A percentile compares a stretch with the other conserved stretches of the same genome.
These are phyloP conservation scores for Xylaria curta DNA, from an alignment of 495 filamentous ascomycete species.

Conservation along the genomic window DNA sequence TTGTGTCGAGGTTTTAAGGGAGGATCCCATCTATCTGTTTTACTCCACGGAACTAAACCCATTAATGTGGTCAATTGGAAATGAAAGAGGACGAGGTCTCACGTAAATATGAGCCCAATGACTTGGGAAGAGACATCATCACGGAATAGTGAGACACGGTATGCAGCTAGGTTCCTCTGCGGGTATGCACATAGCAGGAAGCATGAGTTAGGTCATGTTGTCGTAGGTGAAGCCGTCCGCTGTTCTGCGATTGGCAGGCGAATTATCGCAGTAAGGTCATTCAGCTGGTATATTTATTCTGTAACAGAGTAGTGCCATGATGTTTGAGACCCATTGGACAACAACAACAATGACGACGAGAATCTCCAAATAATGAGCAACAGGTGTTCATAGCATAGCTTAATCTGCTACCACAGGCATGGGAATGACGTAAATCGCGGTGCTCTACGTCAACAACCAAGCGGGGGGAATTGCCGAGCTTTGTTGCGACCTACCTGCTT, in stretches of 20 bases:
- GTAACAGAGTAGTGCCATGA: too few species aligned
- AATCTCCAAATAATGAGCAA: too few species aligned
- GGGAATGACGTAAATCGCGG: neutral
- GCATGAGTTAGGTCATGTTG: neutral
- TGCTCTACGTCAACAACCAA: neutral
- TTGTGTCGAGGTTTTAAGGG: neutral
- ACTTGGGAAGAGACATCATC: constrained; percentile 10
- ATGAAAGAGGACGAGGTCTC: neutral
- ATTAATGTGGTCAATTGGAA: neutral
- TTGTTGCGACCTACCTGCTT: neutral
- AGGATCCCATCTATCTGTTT: neutral
- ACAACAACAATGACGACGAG: too few species aligned
- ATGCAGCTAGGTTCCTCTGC: neutral
- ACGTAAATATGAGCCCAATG: neutral
- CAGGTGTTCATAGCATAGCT: neutral
- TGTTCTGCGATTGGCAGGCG: neutral
- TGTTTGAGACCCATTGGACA: too few species aligned
- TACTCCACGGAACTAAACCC: neutral
- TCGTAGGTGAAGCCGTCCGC: neutral
- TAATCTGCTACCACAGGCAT: neutral
- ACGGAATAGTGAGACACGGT: neutral
- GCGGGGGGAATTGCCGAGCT: neutral
- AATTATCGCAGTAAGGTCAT: neutral
- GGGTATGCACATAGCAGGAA: neutral
- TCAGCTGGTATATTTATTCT: too few species aligned